Percentiles rank a stretch among this genome's conserved stretches.
Conservation (phyloP, 1,284 basidiomycete species). For the Trichosporon sp. region DNA sequence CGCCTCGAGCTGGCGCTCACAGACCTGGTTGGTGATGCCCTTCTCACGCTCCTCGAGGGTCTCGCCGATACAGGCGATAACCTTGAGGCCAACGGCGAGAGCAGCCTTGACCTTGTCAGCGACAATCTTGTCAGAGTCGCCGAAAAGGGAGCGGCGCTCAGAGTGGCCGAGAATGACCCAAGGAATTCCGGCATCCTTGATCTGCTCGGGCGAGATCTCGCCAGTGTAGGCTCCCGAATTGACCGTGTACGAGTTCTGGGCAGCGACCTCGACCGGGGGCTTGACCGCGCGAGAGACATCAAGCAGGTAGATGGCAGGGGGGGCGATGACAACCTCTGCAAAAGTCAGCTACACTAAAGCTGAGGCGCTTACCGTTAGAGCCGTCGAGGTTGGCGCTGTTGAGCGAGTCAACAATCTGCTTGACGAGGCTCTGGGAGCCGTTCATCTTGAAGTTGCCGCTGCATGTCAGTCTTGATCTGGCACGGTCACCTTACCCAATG, state of each 20-base stretch:
- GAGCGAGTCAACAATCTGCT: constrained; percentile 60
- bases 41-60: constrained; percentile 83
- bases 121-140: constrained; percentile 76
- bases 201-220: constrained; percentile 80
- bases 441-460: constrained; percentile 98
- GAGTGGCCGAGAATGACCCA: constrained; percentile 98
- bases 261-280: constrained; percentile 69
- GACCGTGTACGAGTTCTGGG: constrained; percentile 89
- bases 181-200: constrained; percentile 76
- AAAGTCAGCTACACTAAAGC: not conserved
- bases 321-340: constrained; percentile 86
- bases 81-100: constrained; percentile 61
- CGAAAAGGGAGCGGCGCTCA: constrained; percentile 88
- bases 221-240: constrained; percentile 89
- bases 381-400: constrained; percentile 72
- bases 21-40: constrained; percentile 70
- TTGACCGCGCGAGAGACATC: constrained; percentile 57
- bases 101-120: constrained; percentile 75
- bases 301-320: constrained; percentile 80
- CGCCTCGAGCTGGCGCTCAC: constrained; percentile 74
- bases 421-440: constrained; percentile 60
- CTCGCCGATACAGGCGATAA: constrained; percentile 96
- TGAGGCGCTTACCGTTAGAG: constrained; percentile 58
- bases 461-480: constrained; percentile 51
- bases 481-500: constrained; percentile 32